phyloP scores from a whole-genome alignment of 225 moss, liverwort and hornwort species.

The Pseudisothecium myosuroides region DNA sequence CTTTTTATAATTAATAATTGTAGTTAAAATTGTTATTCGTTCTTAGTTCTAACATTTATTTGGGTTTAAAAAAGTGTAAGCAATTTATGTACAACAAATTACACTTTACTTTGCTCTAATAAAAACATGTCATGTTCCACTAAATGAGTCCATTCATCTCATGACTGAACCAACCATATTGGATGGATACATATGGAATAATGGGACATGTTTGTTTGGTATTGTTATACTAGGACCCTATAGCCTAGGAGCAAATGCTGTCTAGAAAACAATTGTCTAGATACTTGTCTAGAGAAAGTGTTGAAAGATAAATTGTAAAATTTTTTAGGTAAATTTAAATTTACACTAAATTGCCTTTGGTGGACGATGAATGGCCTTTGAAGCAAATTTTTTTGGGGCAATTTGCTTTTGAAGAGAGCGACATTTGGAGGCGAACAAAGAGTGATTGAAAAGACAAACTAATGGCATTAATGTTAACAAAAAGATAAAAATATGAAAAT shows the following conservation, averaged over 20 bases:
- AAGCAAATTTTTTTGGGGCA: not conserved
- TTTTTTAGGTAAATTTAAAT: too few relatives aligned
- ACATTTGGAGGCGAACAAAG: not conserved
- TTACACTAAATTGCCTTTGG: too few relatives aligned
- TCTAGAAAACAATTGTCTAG: too few relatives aligned
- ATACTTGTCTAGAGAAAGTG: too few relatives aligned
- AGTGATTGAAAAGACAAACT: not conserved
- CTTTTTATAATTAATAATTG: not conserved
- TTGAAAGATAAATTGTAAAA: too few relatives aligned
- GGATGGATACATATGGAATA: not conserved
- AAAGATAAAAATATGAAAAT: not conserved
- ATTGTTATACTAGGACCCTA: not conserved
- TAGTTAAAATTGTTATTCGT: not conserved
- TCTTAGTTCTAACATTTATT: not conserved
- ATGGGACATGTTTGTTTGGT: not conserved
- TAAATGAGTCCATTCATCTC: not conserved
- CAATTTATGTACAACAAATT: not conserved
- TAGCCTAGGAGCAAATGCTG: accelerated
- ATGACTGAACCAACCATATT: not conserved
- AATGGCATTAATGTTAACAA: not conserved
- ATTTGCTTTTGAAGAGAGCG: too few relatives aligned
- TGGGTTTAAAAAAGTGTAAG: not conserved
- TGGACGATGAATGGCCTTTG: accelerated
- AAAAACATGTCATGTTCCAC: not conserved
- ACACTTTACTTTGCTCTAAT: not conserved